These are phyloP conservation scores for Tolypocladium album DNA, from an alignment of 2,329 filamentous ascomycete genomes.

Conservation along the genomic window DNA sequence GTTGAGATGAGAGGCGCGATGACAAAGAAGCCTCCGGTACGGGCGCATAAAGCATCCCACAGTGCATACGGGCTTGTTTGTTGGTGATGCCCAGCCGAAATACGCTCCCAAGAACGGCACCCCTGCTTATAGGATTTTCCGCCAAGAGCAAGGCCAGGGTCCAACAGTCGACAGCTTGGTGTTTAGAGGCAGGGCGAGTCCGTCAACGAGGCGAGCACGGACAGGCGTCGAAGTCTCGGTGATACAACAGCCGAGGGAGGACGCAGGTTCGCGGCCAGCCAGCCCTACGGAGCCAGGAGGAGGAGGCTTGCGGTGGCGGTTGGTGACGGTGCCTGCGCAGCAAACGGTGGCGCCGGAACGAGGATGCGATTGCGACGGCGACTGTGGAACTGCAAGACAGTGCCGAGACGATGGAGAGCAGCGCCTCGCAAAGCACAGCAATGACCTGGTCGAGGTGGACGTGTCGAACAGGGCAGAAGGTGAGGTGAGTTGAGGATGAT, in stretches of 20 bases:
- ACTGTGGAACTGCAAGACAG: not conserved
- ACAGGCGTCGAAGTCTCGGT: not conserved
- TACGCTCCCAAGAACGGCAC: not conserved
- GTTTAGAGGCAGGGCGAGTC: not conserved
- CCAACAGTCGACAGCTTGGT: not conserved
- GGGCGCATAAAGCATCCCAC: not conserved
- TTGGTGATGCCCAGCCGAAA: not conserved
- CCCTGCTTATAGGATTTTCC: not conserved
- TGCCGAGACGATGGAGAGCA: not conserved
- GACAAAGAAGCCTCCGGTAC: not conserved
- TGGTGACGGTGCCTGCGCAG: not conserved
- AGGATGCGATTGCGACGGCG: not conserved
- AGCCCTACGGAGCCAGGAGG: not conserved
- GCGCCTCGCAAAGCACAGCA: not conserved
- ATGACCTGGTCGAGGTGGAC: not conserved
- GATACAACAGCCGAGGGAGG: not conserved
- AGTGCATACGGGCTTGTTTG: not conserved
- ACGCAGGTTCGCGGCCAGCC: not conserved
- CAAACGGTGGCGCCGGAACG: not conserved
- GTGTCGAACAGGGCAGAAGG: not conserved
- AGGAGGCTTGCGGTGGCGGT: not conserved
- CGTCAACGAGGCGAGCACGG: not conserved
- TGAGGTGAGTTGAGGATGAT: not conserved
- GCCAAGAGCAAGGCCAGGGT: not conserved
- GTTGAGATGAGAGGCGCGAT: not conserved